phyloP scores from a whole-genome alignment of 2,329 filamentous ascomycete species.

The Helotiales sp. region DNA sequence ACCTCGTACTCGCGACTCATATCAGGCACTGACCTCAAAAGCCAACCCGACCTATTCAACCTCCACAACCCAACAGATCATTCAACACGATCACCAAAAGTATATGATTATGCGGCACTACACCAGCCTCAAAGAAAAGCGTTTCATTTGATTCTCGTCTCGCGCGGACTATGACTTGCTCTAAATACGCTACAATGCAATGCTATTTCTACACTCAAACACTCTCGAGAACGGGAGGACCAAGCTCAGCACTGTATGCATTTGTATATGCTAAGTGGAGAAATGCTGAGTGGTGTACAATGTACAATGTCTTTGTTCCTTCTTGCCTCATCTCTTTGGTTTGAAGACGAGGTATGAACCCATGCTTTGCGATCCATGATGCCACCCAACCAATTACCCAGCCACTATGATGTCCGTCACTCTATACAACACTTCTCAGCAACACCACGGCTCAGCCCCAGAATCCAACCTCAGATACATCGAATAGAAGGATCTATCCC shows the following conservation, averaged over 20 bases:
- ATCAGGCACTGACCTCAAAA: neutral
- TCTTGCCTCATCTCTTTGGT: neutral
- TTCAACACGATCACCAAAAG: neutral
- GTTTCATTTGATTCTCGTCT: neutral
- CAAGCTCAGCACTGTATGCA: neutral
- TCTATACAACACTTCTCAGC: too few relatives aligned
- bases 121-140: neutral
- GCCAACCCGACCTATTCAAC: too few relatives aligned
- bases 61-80: too few relatives aligned
- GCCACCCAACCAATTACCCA: neutral
- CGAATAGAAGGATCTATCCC: constrained; percentile 8
- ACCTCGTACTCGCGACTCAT: too few relatives aligned
- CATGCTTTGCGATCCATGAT: neutral
- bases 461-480: too few relatives aligned
- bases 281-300: too few relatives aligned
- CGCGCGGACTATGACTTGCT: neutral
- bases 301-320: neutral
- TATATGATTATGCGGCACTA: neutral
- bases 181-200: neutral
- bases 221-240: neutral
- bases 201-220: neutral
- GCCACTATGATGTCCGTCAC: neutral
- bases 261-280: constrained; percentile 2
- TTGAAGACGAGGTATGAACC: neutral
- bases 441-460: too few relatives aligned